Conservation (phyloP, 2,329 filamentous ascomycete genomes). For the Monilinia laxa region DNA sequence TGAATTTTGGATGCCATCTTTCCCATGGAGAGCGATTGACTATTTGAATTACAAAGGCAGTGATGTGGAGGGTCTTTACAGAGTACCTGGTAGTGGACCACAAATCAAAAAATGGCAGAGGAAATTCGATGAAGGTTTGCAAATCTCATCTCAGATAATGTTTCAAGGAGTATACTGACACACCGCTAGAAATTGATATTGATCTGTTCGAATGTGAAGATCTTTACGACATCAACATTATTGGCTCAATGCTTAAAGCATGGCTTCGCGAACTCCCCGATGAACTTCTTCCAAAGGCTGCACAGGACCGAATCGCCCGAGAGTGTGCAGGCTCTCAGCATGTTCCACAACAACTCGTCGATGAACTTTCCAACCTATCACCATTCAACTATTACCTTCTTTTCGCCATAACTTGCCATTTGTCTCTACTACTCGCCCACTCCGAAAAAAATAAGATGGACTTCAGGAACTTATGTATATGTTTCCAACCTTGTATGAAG, state of each 20-base stretch:
- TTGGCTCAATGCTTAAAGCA: constrained; percentile 92
- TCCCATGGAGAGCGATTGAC: constrained; percentile 94
- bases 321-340: constrained; percentile 76
- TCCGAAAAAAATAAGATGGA: constrained; percentile 98
- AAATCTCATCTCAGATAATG: neutral
- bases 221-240: constrained; percentile 93
- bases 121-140: constrained; percentile 77
- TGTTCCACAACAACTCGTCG: constrained; percentile 81
- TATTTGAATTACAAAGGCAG: constrained; percentile 94
- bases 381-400: constrained; percentile 97
- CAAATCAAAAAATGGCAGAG: constrained; percentile 94
- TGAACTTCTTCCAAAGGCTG: constrained; percentile 83
- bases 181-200: constrained; percentile 71
- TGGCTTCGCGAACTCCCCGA: constrained; percentile 95
- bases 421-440: constrained; percentile 86
- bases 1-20: constrained; percentile 97
- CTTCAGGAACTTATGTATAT: constrained; percentile 91
- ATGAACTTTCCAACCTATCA: constrained; percentile 89
- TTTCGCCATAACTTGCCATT: constrained; percentile 94
- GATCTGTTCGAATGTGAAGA: constrained; percentile 85
- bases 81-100: constrained; percentile 84
- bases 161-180: constrained; percentile 27
- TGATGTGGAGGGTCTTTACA: constrained; percentile 90
- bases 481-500: constrained; percentile 95
- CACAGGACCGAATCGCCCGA: constrained; percentile 75